Evolutionary conservation across 208 protist genomes (phyloP), one percentile per base, ranked within the genome.

Genomic region (Leishmania arabica): DNA sequence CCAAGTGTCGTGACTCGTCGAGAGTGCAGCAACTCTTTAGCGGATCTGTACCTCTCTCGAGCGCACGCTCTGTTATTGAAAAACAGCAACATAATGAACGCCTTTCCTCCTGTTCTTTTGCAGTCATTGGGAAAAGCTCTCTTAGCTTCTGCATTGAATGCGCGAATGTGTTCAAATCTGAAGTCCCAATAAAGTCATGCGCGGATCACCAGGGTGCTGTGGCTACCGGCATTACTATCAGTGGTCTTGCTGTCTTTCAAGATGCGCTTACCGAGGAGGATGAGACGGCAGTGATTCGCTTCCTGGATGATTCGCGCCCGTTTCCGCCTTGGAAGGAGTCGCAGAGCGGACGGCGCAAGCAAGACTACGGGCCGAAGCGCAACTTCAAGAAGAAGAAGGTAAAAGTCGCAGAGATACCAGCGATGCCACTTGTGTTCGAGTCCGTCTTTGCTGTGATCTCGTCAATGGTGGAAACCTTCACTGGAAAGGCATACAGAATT

Each of bases 361-460:
- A 97, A 72, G 93, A 97, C 66, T 98, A 89, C 82, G 95, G 95
- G 3, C 93, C 93, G 15, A 85, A 85, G 73, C 87, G 89, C 47
- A 98, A 98, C 72, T 98, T 98, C 85, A 96, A 97, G 70, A 97
- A 96, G 71, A 84, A 86, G 49, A 98, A 98, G 76, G 75, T 96
- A 6, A 96, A 92, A 64, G 69, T 79, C 1, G 79, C 86, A 15
- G 88, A 94, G 49, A 47, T 89, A 7, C 64, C 77, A 7, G 84
- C 76, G 37, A 94, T 97, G 92, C 95, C 95, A 8, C 54, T 75
- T 13, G 84, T 84, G 24, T 83, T 97, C 53, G 72, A 93, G 45
- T 47, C 69, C 40, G 40, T 95, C 24, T 81, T 96, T 47, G 51
- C 77, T 17, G 73, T 65, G 34, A 82, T 93, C 7, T 82, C 66